These are phyloP conservation scores for Mycena rosella DNA, from an alignment of 768 basidiomycete genomes.

Conservation along the genomic window DNA sequence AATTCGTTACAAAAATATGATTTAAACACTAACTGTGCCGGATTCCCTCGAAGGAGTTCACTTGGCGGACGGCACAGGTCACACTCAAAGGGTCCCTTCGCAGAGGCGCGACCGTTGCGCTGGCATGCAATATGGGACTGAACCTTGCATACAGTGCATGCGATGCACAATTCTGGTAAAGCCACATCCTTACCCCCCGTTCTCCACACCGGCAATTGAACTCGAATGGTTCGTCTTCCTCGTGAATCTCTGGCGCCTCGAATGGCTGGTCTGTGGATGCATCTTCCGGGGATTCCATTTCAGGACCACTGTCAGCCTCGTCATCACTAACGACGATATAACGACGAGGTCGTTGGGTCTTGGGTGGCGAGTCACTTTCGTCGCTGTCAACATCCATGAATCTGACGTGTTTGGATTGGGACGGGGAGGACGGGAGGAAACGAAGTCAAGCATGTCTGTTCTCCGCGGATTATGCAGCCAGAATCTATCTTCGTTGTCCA, in stretches of 20 bases:
- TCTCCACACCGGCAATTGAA: not conserved
- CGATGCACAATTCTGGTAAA: not conserved
- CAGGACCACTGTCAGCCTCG: not conserved
- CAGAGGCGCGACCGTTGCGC: not conserved
- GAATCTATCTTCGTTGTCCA: not conserved
- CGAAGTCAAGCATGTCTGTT: not conserved
- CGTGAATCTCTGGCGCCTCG: too few relatives aligned
- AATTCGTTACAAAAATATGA: not conserved
- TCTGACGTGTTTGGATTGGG: not conserved
- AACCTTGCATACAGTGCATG: not conserved
- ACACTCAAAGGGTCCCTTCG: not conserved
- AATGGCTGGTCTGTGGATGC: too few relatives aligned
- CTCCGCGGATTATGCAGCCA: not conserved
- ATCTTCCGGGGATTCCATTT: too few relatives aligned
- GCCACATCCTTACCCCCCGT: too few relatives aligned
- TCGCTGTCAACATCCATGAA: not conserved
- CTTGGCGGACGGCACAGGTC: not conserved
- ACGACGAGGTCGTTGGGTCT: not conserved
- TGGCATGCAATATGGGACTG: slow-evolving; percentile 9
- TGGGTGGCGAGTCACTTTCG: not conserved
- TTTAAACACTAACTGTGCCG: not conserved
- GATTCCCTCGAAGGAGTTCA: not conserved
- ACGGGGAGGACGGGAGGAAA: not conserved
- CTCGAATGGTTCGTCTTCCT: not conserved
- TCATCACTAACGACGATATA: not conserved